Evolutionary conservation across 2,329 filamentous ascomycete genomes (phyloP).

Genomic region (Fusarium siculi): DNA sequence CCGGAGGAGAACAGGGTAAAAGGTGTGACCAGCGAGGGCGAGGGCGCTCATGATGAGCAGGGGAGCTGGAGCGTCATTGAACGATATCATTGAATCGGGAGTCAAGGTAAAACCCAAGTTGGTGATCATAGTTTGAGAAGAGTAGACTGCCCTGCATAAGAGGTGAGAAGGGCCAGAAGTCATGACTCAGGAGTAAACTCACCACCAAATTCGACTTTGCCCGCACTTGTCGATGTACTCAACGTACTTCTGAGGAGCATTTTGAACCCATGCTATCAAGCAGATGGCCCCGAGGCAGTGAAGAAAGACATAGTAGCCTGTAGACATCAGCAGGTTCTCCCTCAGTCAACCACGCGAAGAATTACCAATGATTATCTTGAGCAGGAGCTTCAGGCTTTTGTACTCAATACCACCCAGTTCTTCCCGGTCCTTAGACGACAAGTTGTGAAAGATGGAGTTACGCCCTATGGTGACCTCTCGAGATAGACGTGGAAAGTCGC

Average conservation of each 20-base stretch:
- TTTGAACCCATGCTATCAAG: constrained; percentile 59
- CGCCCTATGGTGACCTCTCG: constrained; percentile 56
- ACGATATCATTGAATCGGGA: constrained; percentile 63
- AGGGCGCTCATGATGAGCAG: constrained; percentile 61
- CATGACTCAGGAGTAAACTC: constrained; percentile 30
- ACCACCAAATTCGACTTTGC: constrained; percentile 61
- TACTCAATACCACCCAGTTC: constrained; percentile 64
- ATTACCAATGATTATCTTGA: constrained; percentile 58
- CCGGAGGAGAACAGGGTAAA: constrained; percentile 68
- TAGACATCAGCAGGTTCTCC: neutral
- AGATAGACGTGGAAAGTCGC: constrained; percentile 54
- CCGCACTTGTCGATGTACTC: constrained; percentile 53
- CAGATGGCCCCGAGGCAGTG: constrained; percentile 60
- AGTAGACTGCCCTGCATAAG: constrained; percentile 57
- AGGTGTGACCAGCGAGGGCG: constrained; percentile 64
- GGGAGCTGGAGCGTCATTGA: constrained; percentile 55
- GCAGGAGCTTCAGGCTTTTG: constrained; percentile 58
- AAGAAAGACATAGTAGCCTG: constrained; percentile 58
- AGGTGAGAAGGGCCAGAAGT: constrained; percentile 1
- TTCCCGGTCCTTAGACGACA: constrained; percentile 54
- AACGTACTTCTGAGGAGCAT: constrained; percentile 53
- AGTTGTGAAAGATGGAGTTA: constrained; percentile 58
- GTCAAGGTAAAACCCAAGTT: constrained; percentile 67
- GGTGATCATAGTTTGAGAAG: constrained; percentile 61
- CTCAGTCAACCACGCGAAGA: neutral